phyloP scores from a whole-genome alignment of 768 basidiomycete species.

The Tylopilus sp. region DNA sequence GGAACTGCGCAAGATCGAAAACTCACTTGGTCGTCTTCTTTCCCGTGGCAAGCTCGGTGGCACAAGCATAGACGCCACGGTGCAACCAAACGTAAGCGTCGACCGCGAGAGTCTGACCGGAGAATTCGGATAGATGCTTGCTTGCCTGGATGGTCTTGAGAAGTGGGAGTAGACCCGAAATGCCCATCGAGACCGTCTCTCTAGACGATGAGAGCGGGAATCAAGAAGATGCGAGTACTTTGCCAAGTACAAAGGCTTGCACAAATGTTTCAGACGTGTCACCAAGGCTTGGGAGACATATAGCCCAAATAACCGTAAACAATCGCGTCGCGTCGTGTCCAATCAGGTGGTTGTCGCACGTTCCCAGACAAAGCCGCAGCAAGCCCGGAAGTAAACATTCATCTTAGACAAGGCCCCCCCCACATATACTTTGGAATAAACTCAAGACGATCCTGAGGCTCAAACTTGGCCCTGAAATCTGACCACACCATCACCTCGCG shows the following conservation, averaged over 20 bases:
- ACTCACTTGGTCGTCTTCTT: conserved; percentile 79
- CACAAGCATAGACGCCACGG: conserved; percentile 85
- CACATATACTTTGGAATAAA: not conserved
- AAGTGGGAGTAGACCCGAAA: conserved; percentile 83
- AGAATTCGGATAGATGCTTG: conserved; percentile 75
- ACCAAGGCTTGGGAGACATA: not conserved
- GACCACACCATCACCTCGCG: too few species aligned
- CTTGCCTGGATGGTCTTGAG: conserved; percentile 86
- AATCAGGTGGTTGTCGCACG: conserved; percentile 13
- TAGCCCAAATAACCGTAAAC: conserved; percentile 27
- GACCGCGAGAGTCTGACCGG: conserved; percentile 83
- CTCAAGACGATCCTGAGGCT: too few species aligned
- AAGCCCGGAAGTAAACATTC: too few species aligned
- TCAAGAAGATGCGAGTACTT: conserved; percentile 2
- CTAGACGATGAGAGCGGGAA: not conserved
- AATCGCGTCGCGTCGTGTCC: conserved; percentile 30
- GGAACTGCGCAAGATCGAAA: not conserved
- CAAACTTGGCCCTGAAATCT: too few species aligned
- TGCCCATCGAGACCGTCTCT: conserved; percentile 67
- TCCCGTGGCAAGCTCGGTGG: conserved; percentile 85
- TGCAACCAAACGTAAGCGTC: conserved; percentile 97
- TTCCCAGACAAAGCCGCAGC: too few species aligned
- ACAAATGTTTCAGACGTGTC: conserved; percentile 1
- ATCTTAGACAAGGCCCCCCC: too few species aligned
- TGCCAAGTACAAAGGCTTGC: conserved; percentile 4